Conservation (phyloP, 495 filamentous ascomycete genomes). For the Penicillium longicatenatum region DNA sequence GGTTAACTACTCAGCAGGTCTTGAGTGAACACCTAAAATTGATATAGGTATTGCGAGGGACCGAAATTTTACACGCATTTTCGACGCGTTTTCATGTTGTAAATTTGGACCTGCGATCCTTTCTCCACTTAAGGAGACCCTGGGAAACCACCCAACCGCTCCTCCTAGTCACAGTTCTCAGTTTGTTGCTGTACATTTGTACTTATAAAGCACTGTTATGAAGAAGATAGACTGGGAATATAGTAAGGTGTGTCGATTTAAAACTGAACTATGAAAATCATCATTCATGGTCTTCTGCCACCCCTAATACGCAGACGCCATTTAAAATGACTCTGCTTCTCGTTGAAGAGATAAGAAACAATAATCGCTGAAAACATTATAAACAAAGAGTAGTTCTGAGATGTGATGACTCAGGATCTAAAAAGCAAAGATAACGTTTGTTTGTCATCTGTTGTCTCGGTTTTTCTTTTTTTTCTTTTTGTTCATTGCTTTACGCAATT, state of each 20-base stretch:
- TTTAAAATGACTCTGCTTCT: constrained; percentile 1
- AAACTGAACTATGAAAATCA: constrained; percentile 13
- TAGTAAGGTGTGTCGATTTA: neutral
- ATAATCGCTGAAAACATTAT: constrained; percentile 15
- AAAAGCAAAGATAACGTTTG: constrained; percentile 12
- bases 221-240: no score
- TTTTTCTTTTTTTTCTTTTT: constrained; percentile 17
- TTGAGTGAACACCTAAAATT: no score
- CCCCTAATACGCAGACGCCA: constrained; percentile 6
- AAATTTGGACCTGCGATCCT: no score
- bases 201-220: no score
- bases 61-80: no score
- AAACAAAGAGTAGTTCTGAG: constrained; percentile 7
- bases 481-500: constrained; percentile 20
- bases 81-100: no score
- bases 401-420: constrained; percentile 8
- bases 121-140: no score
- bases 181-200: no score
- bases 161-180: no score
- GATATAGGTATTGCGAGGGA: no score
- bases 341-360: constrained; percentile 1
- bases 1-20: no score
- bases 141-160: no score
- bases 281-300: constrained; percentile 7
- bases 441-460: constrained; percentile 11